phyloP scores from a whole-genome alignment of 1,284 basidiomycete species.

The Moesziomyces antarcticus region DNA sequence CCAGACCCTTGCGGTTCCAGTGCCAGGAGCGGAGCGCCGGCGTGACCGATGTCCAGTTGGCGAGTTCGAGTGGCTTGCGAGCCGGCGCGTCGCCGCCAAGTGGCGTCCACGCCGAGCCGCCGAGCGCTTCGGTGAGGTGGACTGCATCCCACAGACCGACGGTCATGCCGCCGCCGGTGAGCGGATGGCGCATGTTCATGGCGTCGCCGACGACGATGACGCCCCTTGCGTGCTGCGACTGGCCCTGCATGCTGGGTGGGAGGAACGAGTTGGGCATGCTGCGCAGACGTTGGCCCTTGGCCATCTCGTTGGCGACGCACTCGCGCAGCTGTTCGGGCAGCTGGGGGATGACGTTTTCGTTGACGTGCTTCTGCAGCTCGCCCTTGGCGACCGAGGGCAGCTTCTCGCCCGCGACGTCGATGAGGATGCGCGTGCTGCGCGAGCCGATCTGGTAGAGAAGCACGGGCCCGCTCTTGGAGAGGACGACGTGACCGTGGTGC shows the following conservation, averaged over 20 bases:
- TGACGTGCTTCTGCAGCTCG: constrained; percentile 63
- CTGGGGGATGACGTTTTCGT: constrained; percentile 56
- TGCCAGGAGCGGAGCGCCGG: constrained; percentile 62
- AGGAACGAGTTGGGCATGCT: constrained; percentile 97
- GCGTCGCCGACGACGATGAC: constrained; percentile 91
- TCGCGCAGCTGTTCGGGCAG: constrained; percentile 59
- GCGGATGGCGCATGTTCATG: constrained; percentile 98
- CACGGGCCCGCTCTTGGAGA: constrained; percentile 80
- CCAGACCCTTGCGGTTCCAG: constrained; percentile 62
- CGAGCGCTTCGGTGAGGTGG: constrained; percentile 60
- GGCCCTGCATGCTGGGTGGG: constrained; percentile 83
- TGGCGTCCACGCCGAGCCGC: constrained; percentile 57
- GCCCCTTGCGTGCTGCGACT: constrained; percentile 73
- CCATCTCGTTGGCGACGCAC: constrained; percentile 53
- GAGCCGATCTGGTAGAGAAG: constrained; percentile 85
- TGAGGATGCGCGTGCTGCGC: constrained; percentile 85
- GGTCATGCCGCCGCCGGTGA: constrained; percentile 79
- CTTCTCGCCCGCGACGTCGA: constrained; percentile 84
- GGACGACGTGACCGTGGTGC: constrained; percentile 86
- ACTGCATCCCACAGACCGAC: constrained; percentile 67
- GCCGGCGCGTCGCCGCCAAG: constrained; percentile 11
- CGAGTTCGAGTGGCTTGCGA: constrained; percentile 42
- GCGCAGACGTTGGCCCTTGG: constrained; percentile 69
- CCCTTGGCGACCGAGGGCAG: constrained; percentile 80
- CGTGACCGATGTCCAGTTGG: constrained; percentile 50